Base-by-base conservation (phyloP, 129 eudicot species). In the Saposhnikovia divaricata region DNA sequence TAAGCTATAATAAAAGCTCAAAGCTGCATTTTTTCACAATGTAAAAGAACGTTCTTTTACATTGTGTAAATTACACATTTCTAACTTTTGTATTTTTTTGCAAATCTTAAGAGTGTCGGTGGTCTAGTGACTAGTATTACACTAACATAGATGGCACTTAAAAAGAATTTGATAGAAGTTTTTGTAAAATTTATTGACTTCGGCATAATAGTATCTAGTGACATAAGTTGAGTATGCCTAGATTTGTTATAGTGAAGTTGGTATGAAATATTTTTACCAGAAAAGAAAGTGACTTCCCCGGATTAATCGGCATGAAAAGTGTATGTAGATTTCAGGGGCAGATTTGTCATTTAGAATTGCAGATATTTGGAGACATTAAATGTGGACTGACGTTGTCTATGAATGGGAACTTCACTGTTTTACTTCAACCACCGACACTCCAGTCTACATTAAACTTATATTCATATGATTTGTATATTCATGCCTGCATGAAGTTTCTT, bases 321-420 rank as follows among this genome's bases (percentile, higher is more conserved):
- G 40, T 89, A 82, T 38, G 34, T 39, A 40, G 72, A 76, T 71
- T 31, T 79, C 37, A 48, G 81, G 87, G 89, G 89, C 45, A 85
- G 85, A 77, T 85, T 85, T 87, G 85, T 83, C 87, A 50, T 79
- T 83, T 82, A 28, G 42, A 4, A 15, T 50, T 31, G 28, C 12
- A 43, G 68, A n/a, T 61, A 61, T 61, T 61, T 61, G 4, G 66
- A 9, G 68, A 57, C 68, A 59, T n/a, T 59, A 59, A 59, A 61
- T 10, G 15, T 25, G 69, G 37, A 8, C 15, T 61, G 66, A 57
- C 66, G 3, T 61, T 34, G 15, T 61, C 5, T 61, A 10, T 61
- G 69, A 12, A 42, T 10, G 27, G 25, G 50, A 72, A 72, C 12
- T 19, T 38, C 48, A 9, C 46, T 10, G 5, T 38, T 19, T 38